These are phyloP conservation scores for Acidiella bohemica DNA, from an alignment of 495 filamentous ascomycete genomes.

Conservation along the genomic window DNA sequence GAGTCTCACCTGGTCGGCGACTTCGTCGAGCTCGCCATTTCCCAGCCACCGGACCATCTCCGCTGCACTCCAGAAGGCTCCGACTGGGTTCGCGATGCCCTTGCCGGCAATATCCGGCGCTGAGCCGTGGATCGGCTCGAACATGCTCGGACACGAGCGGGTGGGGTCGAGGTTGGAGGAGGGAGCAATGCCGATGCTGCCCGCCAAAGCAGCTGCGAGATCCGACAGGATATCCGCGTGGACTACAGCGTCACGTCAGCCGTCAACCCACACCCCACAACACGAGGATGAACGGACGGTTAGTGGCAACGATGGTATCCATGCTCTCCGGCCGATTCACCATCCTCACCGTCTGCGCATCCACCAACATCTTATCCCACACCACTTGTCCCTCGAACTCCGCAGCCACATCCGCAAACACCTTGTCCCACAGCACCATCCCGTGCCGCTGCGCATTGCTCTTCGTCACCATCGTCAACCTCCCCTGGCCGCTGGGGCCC, in stretches of 20 bases:
- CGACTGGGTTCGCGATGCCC: slow-evolving; percentile 59
- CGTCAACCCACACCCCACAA: not conserved
- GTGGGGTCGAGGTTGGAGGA: slow-evolving; percentile 53
- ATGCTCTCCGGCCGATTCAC: slow-evolving; percentile 26
- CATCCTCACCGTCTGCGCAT: slow-evolving; percentile 34
- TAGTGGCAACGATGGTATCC: slow-evolving; percentile 33
- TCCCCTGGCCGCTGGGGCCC: too few relatives aligned
- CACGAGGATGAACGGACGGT: slow-evolving; percentile 16
- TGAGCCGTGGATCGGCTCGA: slow-evolving; percentile 56
- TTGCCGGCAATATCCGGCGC: slow-evolving; percentile 61
- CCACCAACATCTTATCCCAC: slow-evolving; percentile 32
- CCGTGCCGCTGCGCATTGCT: slow-evolving; percentile 31
- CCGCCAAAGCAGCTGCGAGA: slow-evolving; percentile 36
- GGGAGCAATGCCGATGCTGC: slow-evolving; percentile 34
- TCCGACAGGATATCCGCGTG: slow-evolving; percentile 32
- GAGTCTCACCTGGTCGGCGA: too few relatives aligned
- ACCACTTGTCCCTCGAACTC: slow-evolving; percentile 27
- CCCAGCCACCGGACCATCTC: slow-evolving; percentile 59
- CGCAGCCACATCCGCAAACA: slow-evolving; percentile 27
- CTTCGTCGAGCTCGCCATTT: slow-evolving; percentile 32
- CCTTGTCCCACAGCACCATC: slow-evolving; percentile 32
- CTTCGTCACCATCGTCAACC: slow-evolving; percentile 34
- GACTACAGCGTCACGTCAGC: slow-evolving; percentile 8
- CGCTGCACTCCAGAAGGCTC: slow-evolving; percentile 53
- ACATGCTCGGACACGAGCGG: slow-evolving; percentile 47